A percentile compares a stretch with the other conserved stretches of the same genome.
Conservation (phyloP, 2,329 filamentous ascomycete genomes). For the Penicillium aurantiogriseum region DNA sequence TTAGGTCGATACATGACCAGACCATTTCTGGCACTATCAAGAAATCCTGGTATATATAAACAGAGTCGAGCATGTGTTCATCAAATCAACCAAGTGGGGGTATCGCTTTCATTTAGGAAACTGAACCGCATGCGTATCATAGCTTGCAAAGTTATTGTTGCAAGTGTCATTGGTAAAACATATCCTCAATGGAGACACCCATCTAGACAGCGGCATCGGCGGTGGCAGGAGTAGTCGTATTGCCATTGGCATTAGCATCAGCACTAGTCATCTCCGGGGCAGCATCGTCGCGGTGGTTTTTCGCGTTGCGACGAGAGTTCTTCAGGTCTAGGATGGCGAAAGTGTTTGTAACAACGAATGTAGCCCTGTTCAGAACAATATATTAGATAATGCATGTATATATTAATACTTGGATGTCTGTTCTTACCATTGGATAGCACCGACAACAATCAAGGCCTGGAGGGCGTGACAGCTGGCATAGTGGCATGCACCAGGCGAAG, state of each 20-base stretch:
- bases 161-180: neutral
- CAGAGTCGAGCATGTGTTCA: neutral
- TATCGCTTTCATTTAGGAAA: slow-evolving; percentile 2
- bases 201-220: slow-evolving; percentile 1
- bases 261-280: neutral
- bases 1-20: slow-evolving; percentile 1
- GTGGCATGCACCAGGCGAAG: slow-evolving; percentile 16
- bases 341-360: slow-evolving; percentile 24
- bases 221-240: no score
- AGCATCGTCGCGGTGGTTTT: slow-evolving; percentile 3
- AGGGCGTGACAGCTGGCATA: slow-evolving; percentile 22
- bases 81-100: slow-evolving; percentile 3
- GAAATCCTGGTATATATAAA: neutral
- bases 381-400: neutral
- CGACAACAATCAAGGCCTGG: slow-evolving; percentile 22
- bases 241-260: no score
- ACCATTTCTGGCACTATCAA: neutral
- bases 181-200: neutral
- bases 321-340: slow-evolving; percentile 22
- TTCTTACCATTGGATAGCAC: slow-evolving; percentile 24
- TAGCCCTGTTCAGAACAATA: slow-evolving; percentile 13
- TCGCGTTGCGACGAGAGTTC: slow-evolving; percentile 19
- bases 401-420: neutral
- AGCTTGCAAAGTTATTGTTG: neutral
- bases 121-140: neutral